Evolutionary conservation across 2,329 filamentous ascomycete genomes (phyloP), one percentile per base, ranked within the genome.

Genomic region (Hymenoscyphus repandus): DNA sequence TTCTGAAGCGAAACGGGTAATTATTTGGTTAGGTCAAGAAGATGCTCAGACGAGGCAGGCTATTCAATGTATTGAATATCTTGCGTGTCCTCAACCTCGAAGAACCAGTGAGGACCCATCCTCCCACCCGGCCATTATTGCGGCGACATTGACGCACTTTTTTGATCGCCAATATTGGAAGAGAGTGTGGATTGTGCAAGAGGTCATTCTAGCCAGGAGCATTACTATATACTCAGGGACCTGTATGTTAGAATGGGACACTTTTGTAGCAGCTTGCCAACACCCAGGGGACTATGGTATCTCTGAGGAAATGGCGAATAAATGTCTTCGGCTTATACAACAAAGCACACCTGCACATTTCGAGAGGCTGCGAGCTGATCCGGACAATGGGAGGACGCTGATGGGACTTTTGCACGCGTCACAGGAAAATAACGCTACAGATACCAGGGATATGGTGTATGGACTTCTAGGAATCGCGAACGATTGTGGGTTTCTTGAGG

Each of bases 1-100:
- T 20, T 38, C 27, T 1, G 22, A 33, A 10, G 47, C 53, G 3
- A 18, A 13, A 2, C 27, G 45, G 11, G 50, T 58, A 4, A 44
- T 58, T 12, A 44, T 52, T 11, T 58, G 51, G 53, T 51, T 56
- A 1, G 53, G 55, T 27, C 37, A 13, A 42, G 50, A 41, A 22
- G 38, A 17, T 41, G 38, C 11, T 5, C 15, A 15, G n/a, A 41
- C 34, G 34, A 37, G 15, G 10, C 34, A 17, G 34, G 34, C 34
- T 37, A 13, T 37, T 37, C 4, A 37, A 9, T 13, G 12, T 13
- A 37, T 37, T 17, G 34, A 37, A 37, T 13, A 37, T 13, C 15
- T 37, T 17, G 34, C 34, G 15, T 5, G 10, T 37, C 34, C 34
- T 5, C 12, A 17, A 13, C 15, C 12, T 37, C 5, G 12, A 4